Conservation (phyloP, 768 basidiomycete species). For the Amanita pallidorosea region DNA sequence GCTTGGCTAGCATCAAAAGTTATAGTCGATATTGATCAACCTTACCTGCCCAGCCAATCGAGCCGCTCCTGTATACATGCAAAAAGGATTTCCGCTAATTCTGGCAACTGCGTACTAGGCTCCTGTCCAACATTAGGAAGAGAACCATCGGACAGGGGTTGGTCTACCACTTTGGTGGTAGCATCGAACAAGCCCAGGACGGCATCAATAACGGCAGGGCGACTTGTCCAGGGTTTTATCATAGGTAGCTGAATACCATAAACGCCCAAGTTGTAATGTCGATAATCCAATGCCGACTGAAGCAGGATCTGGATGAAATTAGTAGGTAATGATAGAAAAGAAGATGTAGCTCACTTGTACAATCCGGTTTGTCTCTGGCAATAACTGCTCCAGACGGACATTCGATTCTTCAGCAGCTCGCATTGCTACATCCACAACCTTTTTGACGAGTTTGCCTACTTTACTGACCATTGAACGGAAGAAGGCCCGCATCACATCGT, state of each 20-base stretch:
- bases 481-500: constrained; percentile 78
- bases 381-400: constrained; percentile 29
- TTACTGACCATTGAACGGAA: constrained; percentile 63
- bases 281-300: constrained; percentile 63
- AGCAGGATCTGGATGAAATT: constrained; percentile 46
- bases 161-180: constrained; percentile 40
- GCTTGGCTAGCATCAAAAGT: not conserved
- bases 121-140: constrained; percentile 20
- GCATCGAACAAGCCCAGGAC: constrained; percentile 62
- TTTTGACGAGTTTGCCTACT: constrained; percentile 57
- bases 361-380: constrained; percentile 62
- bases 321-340: not conserved
- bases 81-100: constrained; percentile 54
- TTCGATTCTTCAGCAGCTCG: constrained; percentile 31
- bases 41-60: constrained; percentile 55
- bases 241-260: constrained; percentile 71
- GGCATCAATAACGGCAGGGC: constrained; percentile 53
- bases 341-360: constrained; percentile 43
- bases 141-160: constrained; percentile 17
- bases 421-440: constrained; percentile 40
- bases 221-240: constrained; percentile 80
- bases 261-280: constrained; percentile 55
- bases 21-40: not conserved
- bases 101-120: constrained; percentile 46
- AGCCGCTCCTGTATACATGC: constrained; percentile 58